Evolutionary conservation across 305 asterid genomes (phyloP), one percentile per base, ranked within the genome.

Genomic region (Fraxinus greggii): DNA sequence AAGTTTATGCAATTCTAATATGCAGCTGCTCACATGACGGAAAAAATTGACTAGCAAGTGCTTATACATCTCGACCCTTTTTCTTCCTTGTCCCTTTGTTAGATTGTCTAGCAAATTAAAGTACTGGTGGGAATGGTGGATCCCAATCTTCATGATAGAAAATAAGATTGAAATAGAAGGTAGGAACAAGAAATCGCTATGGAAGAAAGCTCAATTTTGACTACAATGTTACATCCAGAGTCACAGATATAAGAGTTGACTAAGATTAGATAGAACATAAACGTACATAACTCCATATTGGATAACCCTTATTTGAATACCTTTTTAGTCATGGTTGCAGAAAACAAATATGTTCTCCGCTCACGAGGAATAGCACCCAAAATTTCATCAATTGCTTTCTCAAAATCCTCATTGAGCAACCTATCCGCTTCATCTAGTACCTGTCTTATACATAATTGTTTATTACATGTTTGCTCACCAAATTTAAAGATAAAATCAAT

Each of bases 281-380:
- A 28, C 6, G 21, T 69, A 69, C 21, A 29, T 69, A 1, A 28
- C 75, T 36, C 40, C 56, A 51, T 36, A 33, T 48, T 7, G 28
- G n/a, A 69, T 8, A 69, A 21, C 65, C 13, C 5, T 42, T 56
- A 0, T 69, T 24, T 65, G 65, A 75, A 10, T 81, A 95, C 98
- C 97, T 95, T 94, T 79, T 90, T 91, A 42, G 98, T 93, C 99
- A 95, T 95, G 80, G 98, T 96, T 72, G 99, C 98, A 86, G 99
- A 95, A 88, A 93, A 95, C 82, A 95, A 89, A 87, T 87, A 94
- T 23, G 97, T 93, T 82, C 86, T 93, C 81, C 99, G 88, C 31
- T 96, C 97, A 2, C 89, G 91, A 83, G 99, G 98, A 84, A 93
- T 90, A 63, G 83, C 96, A 82, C 83, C 84, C 87, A 95, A 83